phyloP scores from a whole-genome alignment of 2,329 filamentous ascomycete genomes.

The Nothophaeocryptopus gaeumannii region DNA sequence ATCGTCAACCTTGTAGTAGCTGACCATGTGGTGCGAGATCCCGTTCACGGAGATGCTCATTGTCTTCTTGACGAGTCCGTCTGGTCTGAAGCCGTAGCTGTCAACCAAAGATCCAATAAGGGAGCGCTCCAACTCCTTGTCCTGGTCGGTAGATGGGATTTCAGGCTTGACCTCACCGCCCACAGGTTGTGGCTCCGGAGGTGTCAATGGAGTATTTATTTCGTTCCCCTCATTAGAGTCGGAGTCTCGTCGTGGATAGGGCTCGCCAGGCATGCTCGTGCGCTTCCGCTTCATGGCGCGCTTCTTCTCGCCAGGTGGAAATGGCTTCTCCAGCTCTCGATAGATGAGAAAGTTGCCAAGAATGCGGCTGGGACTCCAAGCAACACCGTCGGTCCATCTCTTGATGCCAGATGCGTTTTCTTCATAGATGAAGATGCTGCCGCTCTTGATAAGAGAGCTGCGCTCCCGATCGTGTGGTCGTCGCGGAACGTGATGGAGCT shows the following conservation, averaged over 20 bases:
- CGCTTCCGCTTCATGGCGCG: slow-evolving; percentile 69
- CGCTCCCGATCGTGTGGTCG: slow-evolving; percentile 85
- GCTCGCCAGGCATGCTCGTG: slow-evolving; percentile 52
- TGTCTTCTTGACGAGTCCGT: slow-evolving; percentile 87
- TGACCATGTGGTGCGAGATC: slow-evolving; percentile 79
- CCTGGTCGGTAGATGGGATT: slow-evolving; percentile 33
- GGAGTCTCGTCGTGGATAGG: slow-evolving; percentile 44
- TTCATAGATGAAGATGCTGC: slow-evolving; percentile 87
- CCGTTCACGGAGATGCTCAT: slow-evolving; percentile 75
- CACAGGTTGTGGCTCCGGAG: slow-evolving; percentile 29
- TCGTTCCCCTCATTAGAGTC: slow-evolving; percentile 31
- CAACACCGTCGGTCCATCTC: slow-evolving; percentile 87
- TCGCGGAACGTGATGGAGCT: slow-evolving; percentile 71
- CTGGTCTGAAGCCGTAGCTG: slow-evolving; percentile 80
- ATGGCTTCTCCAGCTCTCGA: slow-evolving; percentile 73
- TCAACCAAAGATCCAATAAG: slow-evolving; percentile 83
- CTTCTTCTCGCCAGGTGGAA: slow-evolving; percentile 81
- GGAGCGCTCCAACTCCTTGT: slow-evolving; percentile 54
- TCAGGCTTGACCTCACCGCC: slow-evolving; percentile 30
- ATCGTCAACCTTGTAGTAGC: slow-evolving; percentile 82
- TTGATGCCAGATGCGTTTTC: slow-evolving; percentile 89
- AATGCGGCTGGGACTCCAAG: slow-evolving; percentile 87
- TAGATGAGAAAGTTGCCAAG: slow-evolving; percentile 83
- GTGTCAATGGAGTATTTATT: slow-evolving; percentile 33
- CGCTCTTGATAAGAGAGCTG: slow-evolving; percentile 72